Conservation (phyloP, 805 yeast genomes). For the Kazachstania psychrophila region DNA sequence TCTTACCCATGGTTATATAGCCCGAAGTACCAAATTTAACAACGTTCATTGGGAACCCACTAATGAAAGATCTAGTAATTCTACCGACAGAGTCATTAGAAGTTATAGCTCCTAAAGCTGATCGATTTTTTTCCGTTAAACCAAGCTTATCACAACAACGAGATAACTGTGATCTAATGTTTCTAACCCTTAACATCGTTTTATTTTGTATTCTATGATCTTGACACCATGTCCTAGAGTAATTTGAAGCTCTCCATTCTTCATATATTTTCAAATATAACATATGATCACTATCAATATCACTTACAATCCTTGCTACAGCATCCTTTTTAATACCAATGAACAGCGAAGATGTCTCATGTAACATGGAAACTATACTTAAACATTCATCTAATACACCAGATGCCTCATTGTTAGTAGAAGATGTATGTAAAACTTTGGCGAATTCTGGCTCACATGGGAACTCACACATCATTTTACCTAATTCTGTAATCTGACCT, state of each 20-base stretch:
- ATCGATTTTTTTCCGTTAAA: constrained; percentile 15
- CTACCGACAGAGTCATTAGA: constrained; percentile 1
- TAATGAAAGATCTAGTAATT: constrained; percentile 20
- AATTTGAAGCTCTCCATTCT: constrained; percentile 65
- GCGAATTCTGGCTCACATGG: constrained; percentile 90
- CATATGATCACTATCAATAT: constrained; percentile 60
- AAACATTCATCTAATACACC: constrained; percentile 58
- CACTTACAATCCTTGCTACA: constrained; percentile 38
- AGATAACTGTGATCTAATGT: constrained; percentile 61
- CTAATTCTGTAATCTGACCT: constrained; percentile 70
- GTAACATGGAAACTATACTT: constrained; percentile 73
- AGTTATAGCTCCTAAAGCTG: constrained; percentile 1
- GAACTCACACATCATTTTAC: constrained; percentile 80
- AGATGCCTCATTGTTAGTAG: constrained; percentile 34
- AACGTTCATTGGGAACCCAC: constrained; percentile 29
- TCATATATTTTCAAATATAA: constrained; percentile 64
- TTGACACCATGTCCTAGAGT: constrained; percentile 71
- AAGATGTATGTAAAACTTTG: constrained; percentile 59
- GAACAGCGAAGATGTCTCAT: constrained; percentile 52
- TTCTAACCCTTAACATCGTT: constrained; percentile 57
- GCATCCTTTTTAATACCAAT: constrained; percentile 18
- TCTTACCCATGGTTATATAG: constrained; percentile 24
- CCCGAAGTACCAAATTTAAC: constrained; percentile 24
- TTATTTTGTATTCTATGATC: constrained; percentile 75
- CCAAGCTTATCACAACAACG: constrained; percentile 42